phyloP scores from a whole-genome alignment of 2,329 filamentous ascomycete genomes.

The Xylaria sp. region DNA sequence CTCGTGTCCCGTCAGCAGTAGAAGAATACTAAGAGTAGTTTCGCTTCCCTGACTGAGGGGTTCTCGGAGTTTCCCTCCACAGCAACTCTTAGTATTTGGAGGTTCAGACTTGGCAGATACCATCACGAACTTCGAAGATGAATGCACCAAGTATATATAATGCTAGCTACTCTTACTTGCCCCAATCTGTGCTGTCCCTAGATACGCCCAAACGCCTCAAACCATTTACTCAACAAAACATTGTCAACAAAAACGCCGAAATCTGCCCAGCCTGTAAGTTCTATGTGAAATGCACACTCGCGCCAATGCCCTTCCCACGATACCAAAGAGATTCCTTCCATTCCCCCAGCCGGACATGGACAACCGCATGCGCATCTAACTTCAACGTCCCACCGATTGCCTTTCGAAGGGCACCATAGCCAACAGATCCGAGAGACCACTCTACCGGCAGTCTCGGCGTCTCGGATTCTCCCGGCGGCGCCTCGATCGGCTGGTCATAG shows the following conservation, averaged over 20 bases:
- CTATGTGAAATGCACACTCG: slow-evolving; percentile 32
- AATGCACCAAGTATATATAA: neutral
- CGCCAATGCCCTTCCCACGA: slow-evolving; percentile 63
- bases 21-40: too few species aligned
- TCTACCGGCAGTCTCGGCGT: slow-evolving; percentile 77
- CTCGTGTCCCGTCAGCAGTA: too few species aligned
- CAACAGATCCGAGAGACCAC: slow-evolving; percentile 71
- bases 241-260: neutral
- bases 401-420: slow-evolving; percentile 73
- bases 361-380: slow-evolving; percentile 70
- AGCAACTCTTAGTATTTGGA: neutral
- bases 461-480: slow-evolving; percentile 65
- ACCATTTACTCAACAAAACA: neutral
- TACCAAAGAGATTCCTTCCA: slow-evolving; percentile 73
- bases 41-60: too few species aligned
- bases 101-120: neutral
- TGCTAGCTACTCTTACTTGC: neutral
- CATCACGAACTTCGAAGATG: neutral
- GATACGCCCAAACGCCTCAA: slow-evolving; percentile 9
- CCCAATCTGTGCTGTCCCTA: neutral
- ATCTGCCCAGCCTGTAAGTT: too few species aligned
- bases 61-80: neutral
- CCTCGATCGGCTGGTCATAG: slow-evolving; percentile 68
- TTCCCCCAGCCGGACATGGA: slow-evolving; percentile 66
- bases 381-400: slow-evolving; percentile 76